These are phyloP conservation scores for Leptodontidium sp. DNA, from an alignment of 2,329 filamentous ascomycete species.

Conservation along the genomic window DNA sequence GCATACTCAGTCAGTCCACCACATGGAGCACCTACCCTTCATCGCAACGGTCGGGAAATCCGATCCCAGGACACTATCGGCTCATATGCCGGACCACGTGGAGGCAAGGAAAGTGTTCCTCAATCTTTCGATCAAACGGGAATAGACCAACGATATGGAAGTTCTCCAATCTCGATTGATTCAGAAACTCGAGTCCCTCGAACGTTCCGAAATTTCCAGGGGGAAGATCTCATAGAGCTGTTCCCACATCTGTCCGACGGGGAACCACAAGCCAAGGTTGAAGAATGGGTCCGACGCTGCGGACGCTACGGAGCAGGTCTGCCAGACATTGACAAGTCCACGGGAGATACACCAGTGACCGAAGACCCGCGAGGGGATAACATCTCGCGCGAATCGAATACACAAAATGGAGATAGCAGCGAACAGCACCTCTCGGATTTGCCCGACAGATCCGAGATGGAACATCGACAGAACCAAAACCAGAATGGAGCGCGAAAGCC, in stretches of 20 bases:
- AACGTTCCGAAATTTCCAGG: background rate
- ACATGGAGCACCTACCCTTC: no score
- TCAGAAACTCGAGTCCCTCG: background rate
- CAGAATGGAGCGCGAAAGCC: no score
- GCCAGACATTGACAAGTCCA: background rate
- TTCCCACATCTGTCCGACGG: background rate
- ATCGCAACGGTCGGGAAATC: background rate
- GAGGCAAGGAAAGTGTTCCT: background rate
- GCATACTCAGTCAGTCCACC: background rate
- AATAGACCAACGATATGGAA: background rate
- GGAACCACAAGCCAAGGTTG: background rate
- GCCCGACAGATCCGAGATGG: background rate
- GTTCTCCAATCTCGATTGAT: background rate
- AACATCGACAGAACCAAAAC: constrained; percentile 7
- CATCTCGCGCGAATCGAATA: background rate
- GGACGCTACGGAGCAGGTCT: background rate
- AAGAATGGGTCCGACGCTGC: background rate
- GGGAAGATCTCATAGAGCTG: background rate
- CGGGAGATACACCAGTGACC: background rate
- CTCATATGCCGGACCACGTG: background rate
- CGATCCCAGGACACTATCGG: background rate
- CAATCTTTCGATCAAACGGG: background rate
- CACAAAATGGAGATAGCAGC: background rate
- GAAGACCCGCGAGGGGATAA: background rate
- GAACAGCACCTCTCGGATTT: background rate